Base-by-base conservation (phyloP, 2,329 filamentous ascomycete species). In the Teratosphaeria gauchensis region DNA sequence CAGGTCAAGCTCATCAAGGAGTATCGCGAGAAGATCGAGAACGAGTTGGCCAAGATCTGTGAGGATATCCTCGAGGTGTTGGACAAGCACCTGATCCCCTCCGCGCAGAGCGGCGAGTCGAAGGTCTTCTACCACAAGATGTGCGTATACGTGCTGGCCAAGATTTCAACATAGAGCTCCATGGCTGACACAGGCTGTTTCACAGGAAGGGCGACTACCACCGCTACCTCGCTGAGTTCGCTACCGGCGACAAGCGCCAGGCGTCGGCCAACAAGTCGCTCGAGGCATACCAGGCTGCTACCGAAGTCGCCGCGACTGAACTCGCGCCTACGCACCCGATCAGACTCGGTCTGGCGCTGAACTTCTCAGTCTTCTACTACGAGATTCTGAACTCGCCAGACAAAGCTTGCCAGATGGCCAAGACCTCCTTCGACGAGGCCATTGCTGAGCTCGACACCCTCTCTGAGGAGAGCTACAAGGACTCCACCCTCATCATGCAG, bases 81-180 rank as follows among this genome's bases (percentile, higher is more conserved):
- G 60, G 91, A 96, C 80, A 79, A 92, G 80, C 89, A 92, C 81
- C 83, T 97, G 73, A 96, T 97, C 72, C 89, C 90, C 70, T 94
- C 89, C 71, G 92, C 92, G 69, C 88, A 94, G 83, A 90, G 86
- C 72, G 92, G 92, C 78, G 92, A 97, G 83, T 96, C 91, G 72
- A 96, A 96, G 86, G 92, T 97, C 71, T 97, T 97, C 82, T 96
- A 96, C 82, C 92, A 97, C 88, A 97, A 97, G 88, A 97, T 97
- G 91, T 95, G 77, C 68, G 84, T 74, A 61, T 62, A 33, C 51
- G 8, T 32, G 58, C 46, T 6, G 53, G 33, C 51, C 42, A 42
- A 24, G 33, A 42, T 16, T 7, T 35, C 51, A 53, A 31, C 2
- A 31, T 53, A 21, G 24, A 14, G 52, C 52, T 8, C 53, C 21